A percentile compares a stretch with the other conserved stretches of the same genome.
phyloP scores from a whole-genome alignment of 2,329 filamentous ascomycete genomes.

The Pseudocercospora musae region DNA sequence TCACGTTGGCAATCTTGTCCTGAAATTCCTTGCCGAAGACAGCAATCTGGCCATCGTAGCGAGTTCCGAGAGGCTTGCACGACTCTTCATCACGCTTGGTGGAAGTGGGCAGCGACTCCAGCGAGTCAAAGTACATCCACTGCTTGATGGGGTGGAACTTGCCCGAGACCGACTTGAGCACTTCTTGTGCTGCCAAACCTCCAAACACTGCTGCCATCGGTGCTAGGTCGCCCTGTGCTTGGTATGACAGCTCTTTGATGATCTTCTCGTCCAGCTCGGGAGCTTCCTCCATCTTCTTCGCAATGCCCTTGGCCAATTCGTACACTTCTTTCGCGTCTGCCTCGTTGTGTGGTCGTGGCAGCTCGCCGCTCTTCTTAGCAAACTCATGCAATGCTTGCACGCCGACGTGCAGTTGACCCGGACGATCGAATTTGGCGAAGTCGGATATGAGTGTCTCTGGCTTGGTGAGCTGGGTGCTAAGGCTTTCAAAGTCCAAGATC shows the following conservation, averaged over 20 bases:
- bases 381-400: slow-evolving; percentile 92
- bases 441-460: slow-evolving; percentile 91
- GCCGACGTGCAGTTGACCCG: slow-evolving; percentile 84
- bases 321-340: slow-evolving; percentile 77
- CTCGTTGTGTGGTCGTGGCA: slow-evolving; percentile 80
- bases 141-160: slow-evolving; percentile 96
- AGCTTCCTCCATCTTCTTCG: slow-evolving; percentile 63
- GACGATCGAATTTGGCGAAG: slow-evolving; percentile 96
- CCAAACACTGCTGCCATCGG: slow-evolving; percentile 95
- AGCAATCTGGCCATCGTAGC: slow-evolving; percentile 96
- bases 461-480: slow-evolving; percentile 74
- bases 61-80: slow-evolving; percentile 78
- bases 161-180: slow-evolving; percentile 93
- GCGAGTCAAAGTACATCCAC: slow-evolving; percentile 95
- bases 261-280: slow-evolving; percentile 88
- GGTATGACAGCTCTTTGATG: slow-evolving; percentile 88
- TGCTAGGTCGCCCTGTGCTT: slow-evolving; percentile 84
- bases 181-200: slow-evolving; percentile 87
- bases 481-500: slow-evolving; percentile 79
- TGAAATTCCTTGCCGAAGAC: slow-evolving; percentile 94
- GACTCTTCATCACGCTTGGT: slow-evolving; percentile 75
- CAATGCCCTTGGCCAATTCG: slow-evolving; percentile 70
- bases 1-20: slow-evolving; percentile 85
- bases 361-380: slow-evolving; percentile 65
- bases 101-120: slow-evolving; percentile 85